Conservation (phyloP, 805 yeast species). For the Citeromyces matritensis region DNA sequence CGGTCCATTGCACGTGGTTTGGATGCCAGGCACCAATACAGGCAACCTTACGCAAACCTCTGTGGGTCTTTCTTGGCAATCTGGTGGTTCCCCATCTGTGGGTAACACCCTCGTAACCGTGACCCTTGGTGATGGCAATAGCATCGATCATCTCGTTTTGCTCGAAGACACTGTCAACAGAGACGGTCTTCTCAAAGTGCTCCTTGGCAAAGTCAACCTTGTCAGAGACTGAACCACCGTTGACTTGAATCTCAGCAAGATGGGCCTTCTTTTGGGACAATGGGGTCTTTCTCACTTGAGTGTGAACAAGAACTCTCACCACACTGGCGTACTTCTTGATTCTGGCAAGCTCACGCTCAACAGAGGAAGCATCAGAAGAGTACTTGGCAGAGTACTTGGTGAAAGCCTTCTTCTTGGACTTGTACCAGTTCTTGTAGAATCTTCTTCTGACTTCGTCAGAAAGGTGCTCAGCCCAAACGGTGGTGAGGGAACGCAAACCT, state of each 20-base stretch:
- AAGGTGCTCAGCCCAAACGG: slow-evolving; percentile 99
- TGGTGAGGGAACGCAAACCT: slow-evolving; percentile 98
- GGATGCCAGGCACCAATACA: slow-evolving; percentile 99
- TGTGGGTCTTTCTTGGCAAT: slow-evolving; percentile 99
- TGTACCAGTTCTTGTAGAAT: slow-evolving; percentile 99
- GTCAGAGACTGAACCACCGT: slow-evolving; percentile 98
- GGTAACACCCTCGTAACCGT: slow-evolving; percentile 99
- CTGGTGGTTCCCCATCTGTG: slow-evolving; percentile 99
- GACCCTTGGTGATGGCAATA: slow-evolving; percentile 99
- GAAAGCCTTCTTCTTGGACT: slow-evolving; percentile 99
- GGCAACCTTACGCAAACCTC: slow-evolving; percentile 99
- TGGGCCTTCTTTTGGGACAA: slow-evolving; percentile 99
- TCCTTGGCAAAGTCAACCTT: slow-evolving; percentile 98
- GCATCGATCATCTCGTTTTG: slow-evolving; percentile 98
- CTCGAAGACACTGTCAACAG: slow-evolving; percentile 93
- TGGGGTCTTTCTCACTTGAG: slow-evolving; percentile 99
- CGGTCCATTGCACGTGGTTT: slow-evolving; percentile 98
- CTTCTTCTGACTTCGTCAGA: slow-evolving; percentile 99
- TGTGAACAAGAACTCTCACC: slow-evolving; percentile 98
- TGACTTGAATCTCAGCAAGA: slow-evolving; percentile 97
- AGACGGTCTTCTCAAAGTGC: slow-evolving; percentile 97
- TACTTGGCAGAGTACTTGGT: slow-evolving; percentile 99
- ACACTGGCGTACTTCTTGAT: slow-evolving; percentile 96
- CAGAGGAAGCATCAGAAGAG: slow-evolving; percentile 77
- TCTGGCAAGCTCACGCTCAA: slow-evolving; percentile 96